Evolutionary conservation across 345 rosid genomes (phyloP), one percentile per base, ranked within the genome.

Genomic region (Eucalyptus fibrosa): DNA sequence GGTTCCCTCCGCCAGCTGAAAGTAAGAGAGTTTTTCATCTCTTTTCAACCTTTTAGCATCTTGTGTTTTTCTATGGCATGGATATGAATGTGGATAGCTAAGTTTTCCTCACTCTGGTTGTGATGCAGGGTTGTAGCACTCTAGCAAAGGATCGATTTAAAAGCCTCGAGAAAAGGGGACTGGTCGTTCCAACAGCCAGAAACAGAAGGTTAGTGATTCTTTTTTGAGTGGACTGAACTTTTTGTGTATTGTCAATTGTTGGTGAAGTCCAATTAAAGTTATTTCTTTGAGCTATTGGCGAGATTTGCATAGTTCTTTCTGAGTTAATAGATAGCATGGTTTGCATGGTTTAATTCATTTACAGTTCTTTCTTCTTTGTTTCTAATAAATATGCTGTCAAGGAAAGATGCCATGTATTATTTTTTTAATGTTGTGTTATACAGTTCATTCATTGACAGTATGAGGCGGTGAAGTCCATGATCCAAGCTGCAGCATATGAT

Each of bases 81-180:
- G 24, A 49, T 50, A 34, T 87, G 69, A 40, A 37, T 53, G 11
- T 67, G 45, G 51, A 49, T 88, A 28, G 86, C 34, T 50, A 56
- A 69, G 11, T 88, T 89, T 9, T 19, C 59, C 53, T 50, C 53
- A 17, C 47, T 24, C 60, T 45, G 69, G 47, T 32, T n/a, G 59
- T 13, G 50, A 81, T 90, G 50, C 88, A 98, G 99, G 99, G 95
- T 88, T 97, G 99, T 90, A 91, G 95, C 93, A 96, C 99, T 3
- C 98, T 98, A 83, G 95, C 93, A 69, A 97, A 92, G 92, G 99
- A 98, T 91, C 92, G 99, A 49, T 98, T 92, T 92, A 97, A 97
- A 93, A 97, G 99, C 91, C 93, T 97, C 1, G 98, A 97, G 94
- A 98, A 97, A 90, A 94, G 99, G 94, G 99, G 99, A 89, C 90